Percentiles rank a stretch among this genome's conserved stretches.
These are phyloP conservation scores for Termitomyces sp. DNA, from an alignment of 768 basidiomycete species.

Conservation along the genomic window DNA sequence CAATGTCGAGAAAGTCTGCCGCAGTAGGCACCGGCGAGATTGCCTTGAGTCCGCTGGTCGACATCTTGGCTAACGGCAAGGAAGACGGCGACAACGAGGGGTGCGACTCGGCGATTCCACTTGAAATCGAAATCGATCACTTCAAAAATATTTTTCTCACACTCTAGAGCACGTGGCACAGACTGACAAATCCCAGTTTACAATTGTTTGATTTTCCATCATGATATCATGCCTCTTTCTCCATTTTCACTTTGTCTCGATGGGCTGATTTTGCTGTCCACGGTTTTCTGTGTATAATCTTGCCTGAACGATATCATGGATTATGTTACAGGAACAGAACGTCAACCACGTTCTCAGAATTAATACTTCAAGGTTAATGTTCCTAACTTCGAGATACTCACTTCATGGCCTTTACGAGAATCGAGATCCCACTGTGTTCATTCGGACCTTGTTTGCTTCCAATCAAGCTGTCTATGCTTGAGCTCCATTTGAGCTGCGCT, in stretches of 20 bases:
- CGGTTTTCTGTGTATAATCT: too few species aligned
- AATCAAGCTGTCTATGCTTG: neutral
- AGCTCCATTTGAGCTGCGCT: neutral
- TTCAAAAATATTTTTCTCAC: slow-evolving; percentile 20
- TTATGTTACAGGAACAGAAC: neutral
- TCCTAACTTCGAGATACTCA: too few species aligned
- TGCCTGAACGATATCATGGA: neutral
- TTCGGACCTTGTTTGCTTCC: neutral
- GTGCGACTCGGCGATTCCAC: neutral
- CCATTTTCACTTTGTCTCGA: too few species aligned
- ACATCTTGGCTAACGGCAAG: slow-evolving; percentile 39
- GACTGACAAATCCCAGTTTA: slow-evolving; percentile 1
- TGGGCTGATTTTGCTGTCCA: neutral
- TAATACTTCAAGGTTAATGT: neutral
- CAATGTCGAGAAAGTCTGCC: slow-evolving; percentile 91
- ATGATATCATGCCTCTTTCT: too few species aligned
- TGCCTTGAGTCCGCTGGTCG: slow-evolving; percentile 90
- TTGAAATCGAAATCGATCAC: slow-evolving; percentile 15
- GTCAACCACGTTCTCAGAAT: neutral
- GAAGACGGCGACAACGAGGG: neutral
- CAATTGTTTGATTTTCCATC: too few species aligned
- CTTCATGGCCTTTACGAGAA: neutral
- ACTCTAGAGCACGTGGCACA: neutral
- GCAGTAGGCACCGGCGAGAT: slow-evolving; percentile 99
- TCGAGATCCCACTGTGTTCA: neutral